Evolutionary conservation across 768 basidiomycete species (phyloP).

Genomic region (Amyloporia xantha): DNA sequence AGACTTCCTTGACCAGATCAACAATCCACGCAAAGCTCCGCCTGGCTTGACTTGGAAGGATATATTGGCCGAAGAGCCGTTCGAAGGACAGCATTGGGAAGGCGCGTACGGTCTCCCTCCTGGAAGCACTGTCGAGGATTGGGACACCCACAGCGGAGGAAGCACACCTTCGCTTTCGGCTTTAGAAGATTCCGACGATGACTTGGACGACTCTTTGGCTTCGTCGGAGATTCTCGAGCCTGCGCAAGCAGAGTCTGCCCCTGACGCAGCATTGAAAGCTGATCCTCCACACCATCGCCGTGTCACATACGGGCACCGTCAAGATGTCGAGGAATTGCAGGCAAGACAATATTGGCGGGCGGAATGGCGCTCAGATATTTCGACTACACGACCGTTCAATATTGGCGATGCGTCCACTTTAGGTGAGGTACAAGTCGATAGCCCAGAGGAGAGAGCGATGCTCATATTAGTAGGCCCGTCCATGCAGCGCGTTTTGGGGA

Average conservation of each 20-base stretch:
- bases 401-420: constrained; percentile 72
- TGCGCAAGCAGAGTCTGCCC: not conserved
- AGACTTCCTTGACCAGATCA: constrained; percentile 39
- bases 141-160: constrained; percentile 42
- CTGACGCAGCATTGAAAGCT: not conserved
- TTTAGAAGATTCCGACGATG: constrained; percentile 27
- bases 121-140: constrained; percentile 38
- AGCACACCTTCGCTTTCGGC: constrained; percentile 67
- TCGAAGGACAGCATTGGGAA: constrained; percentile 84
- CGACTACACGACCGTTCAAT: constrained; percentile 42
- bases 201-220: constrained; percentile 13
- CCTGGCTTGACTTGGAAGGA: constrained; percentile 61
- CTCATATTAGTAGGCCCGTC: constrained; percentile 36
- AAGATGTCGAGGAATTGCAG: constrained; percentile 55
- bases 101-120: constrained; percentile 53
- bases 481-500: constrained; percentile 31
- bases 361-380: constrained; percentile 50
- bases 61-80: constrained; percentile 78
- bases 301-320: constrained; percentile 36
- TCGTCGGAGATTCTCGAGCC: constrained; percentile 7
- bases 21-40: constrained; percentile 34
- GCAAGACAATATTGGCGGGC: constrained; percentile 68
- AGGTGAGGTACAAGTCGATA: constrained; percentile 40
- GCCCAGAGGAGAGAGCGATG: too few relatives aligned
- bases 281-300: constrained; percentile 8